These are phyloP conservation scores for Nigrograna mackinnonii DNA, from an alignment of 2,329 filamentous ascomycete genomes.

Conservation along the genomic window DNA sequence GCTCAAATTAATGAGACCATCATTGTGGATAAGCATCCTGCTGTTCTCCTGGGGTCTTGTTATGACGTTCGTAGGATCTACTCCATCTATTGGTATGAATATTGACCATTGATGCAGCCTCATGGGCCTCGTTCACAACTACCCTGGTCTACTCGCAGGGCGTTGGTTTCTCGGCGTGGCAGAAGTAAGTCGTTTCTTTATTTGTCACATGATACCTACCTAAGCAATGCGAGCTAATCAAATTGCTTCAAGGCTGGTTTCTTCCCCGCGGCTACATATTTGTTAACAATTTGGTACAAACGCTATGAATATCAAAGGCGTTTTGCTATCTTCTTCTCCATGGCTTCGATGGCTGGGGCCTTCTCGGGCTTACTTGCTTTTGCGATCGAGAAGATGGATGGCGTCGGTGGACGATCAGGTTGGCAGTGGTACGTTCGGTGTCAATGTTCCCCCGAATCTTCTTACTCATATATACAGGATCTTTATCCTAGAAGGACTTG, in stretches of 20 bases:
- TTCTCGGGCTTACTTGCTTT: slow-evolving; percentile 73
- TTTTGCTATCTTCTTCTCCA: slow-evolving; percentile 77
- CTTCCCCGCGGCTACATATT: not conserved
- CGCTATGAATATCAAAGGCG: slow-evolving; percentile 59
- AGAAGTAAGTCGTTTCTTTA: no score
- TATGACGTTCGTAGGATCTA: slow-evolving; percentile 47
- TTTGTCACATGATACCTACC: not conserved
- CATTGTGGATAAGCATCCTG: slow-evolving; percentile 43
- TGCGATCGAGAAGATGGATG: slow-evolving; percentile 69
- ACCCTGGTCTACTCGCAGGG: not conserved
- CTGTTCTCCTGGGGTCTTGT: slow-evolving; percentile 46
- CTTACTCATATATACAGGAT: slow-evolving; percentile 21
- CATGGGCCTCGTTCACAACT: not conserved
- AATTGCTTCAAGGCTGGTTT: not conserved
- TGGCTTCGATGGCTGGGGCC: slow-evolving; percentile 74
- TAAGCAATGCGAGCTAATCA: no score
- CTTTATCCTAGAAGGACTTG: slow-evolving; percentile 63
- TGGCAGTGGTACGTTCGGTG: no score
- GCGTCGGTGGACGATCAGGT: slow-evolving; percentile 27
- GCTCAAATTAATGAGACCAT: slow-evolving; percentile 46
- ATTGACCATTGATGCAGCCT: not conserved
- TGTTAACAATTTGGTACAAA: not conserved
- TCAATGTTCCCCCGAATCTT: no score
- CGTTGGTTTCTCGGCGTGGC: not conserved
- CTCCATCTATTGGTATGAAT: no score